Evolutionary conservation across 805 yeast species (phyloP), one percentile per base, ranked within the genome.

Genomic region (Wickerhamomyces queroliae): DNA sequence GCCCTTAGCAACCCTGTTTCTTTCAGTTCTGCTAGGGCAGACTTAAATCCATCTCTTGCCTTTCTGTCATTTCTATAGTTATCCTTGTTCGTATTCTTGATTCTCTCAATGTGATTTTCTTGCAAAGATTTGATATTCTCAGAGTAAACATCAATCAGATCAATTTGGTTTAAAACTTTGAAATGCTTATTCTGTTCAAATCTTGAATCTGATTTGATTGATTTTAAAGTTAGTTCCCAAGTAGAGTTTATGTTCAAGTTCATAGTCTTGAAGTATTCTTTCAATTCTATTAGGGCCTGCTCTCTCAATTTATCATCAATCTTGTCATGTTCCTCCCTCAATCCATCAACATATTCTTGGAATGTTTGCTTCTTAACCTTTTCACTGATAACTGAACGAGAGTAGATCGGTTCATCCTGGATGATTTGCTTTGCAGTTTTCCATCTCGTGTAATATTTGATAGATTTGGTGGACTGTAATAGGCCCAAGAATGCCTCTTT

Each of bases 361-460:
- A 78, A 85, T 2, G 80, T 68, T 33, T 68, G 67, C 35, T 68
- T 67, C 39, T 82, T 77, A 37, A 80, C 72, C 22, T 63, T 63
- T 36, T 80, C 87, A 18, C 79, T 71, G 9, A 79, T 67, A 16
- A 77, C 68, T 1, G 86, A 67, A 53, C 76, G 79, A 40, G 68
- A 71, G 53, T 77, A 82, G 7, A 82, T 72, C 0, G 88, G 80
- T 50, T 85, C 93, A 41, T 81, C 78, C 5, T 64, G 57, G 5
- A 84, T 72, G 39, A 72, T 39, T n/a, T 62, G 62, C 41, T 71
- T 76, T 0, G 75, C 65, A 1, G 81, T 72, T 24, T 56, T 50
- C 95, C 95, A 87, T 30, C 84, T 62, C 0, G 91, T 76, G 39
- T 68, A 72, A 45, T 74, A 70, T 16, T 65, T 64, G 21, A 85